Evolutionary conservation across 768 basidiomycete genomes (phyloP), one percentile per base, ranked within the genome.

Genomic region (Leccinum disarticulatum): DNA sequence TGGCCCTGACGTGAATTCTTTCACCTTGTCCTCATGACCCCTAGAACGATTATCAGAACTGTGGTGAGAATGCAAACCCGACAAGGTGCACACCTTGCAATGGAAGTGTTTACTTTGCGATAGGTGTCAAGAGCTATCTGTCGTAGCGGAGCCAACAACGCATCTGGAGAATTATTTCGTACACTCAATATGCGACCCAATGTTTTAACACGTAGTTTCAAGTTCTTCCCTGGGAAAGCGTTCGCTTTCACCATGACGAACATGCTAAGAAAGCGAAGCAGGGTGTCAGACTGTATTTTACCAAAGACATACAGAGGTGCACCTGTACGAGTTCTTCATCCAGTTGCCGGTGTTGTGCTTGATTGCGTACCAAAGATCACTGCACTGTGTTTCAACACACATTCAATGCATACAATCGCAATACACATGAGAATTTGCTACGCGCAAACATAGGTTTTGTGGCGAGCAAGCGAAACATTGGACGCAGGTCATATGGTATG

Each of bases 131-230:
- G 66, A 6, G 76, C 78, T 25, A 65, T 64, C 52, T 70, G 64
- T 35, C 76, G 73, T 38, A 81, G 64, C 8, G 76, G 76, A 1
- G 73, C 74, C 14, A 80, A 58, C 67, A 78, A 73, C 1, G 75
- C 69, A 8, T 67, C 68, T 1, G 68, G 56, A 31, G 67, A 71
- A 8, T 68, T 60, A 25, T 67, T 64, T 13, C 60, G 66, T 53
- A 74, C 50, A 31, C 50, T 70, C 28, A 68, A 38, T 55, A 73
- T 62, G 11, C 66, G 73, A 4, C 68, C 73, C 49, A 73, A 58
- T 3, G 66, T 68, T 36, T 47, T 65, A n/a, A 74, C 52, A 4
- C 64, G 61, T 38, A 70, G 55, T 25, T 54, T 28, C 3, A 70
- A 27, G 19, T 70, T 59, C 15, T 70, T 65, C 7, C 70, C 75